Evolutionary conservation across 192 early-diverging fungal genomes (phyloP), one percentile per base, ranked within the genome.

Genomic region (Irineochytrium annulatum): DNA sequence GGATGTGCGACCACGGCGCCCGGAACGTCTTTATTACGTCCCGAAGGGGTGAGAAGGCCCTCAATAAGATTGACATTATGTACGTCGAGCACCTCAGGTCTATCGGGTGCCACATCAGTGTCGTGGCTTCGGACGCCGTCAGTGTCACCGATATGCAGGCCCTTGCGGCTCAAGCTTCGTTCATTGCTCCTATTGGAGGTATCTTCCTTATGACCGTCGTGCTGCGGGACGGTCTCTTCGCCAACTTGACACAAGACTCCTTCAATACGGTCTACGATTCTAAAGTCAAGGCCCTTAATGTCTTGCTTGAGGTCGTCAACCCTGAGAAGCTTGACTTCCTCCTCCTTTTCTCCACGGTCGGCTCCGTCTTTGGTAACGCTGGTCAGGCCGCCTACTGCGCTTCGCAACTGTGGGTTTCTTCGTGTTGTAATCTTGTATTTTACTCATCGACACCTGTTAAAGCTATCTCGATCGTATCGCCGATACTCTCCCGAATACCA

Each of bases 181-280:
- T 3, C 1, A 2, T n/a, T 19, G 65, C 45, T 27, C 59, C 45
- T 17, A 65, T 67, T 14, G 65, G 65, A 14, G 65, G 65, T 1
- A 54, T 67, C 29, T 63, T 67, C 34, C 17, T 57, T 19, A 67
- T 67, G 65, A 39, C 65, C 11, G 57, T 67, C 11, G 48, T 67
- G 11, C 43, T 67, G 14, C 19, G 32, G 3, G 65, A 67, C 34
- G 44, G 19, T 28, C 44, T 62, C 8, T 67, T 67, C 34, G 19
- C 39, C 3, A 67, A 67, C 48, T 27, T 67, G n/a, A n/a, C n/a
- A n/a, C n/a, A n/a, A n/a, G n/a, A 28, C 24, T 33, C 19, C 2
- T 62, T 62, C 32, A 45, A 57, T 16, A 34, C 17, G 2, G 61
- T 52, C 39, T 26, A 59, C n/a, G 20, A 34, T 0, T 62, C 61